Evolutionary conservation across 192 early-diverging fungal genomes (phyloP).

Genomic region (Coemansia sp.): DNA sequence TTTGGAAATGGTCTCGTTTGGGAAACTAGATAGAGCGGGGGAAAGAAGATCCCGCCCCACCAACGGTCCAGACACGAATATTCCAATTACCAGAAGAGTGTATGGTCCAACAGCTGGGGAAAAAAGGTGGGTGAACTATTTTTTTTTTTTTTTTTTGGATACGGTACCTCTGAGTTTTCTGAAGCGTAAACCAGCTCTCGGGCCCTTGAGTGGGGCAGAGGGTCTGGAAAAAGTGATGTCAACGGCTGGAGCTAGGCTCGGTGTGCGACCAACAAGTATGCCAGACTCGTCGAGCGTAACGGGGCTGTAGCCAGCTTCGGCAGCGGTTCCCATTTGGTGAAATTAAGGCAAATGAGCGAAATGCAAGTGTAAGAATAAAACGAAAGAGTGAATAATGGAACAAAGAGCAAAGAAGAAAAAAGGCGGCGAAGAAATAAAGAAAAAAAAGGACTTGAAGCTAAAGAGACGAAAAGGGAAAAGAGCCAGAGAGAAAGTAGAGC

Average conservation of each 20-base stretch:
- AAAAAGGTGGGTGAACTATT: neutral
- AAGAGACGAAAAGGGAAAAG: neutral
- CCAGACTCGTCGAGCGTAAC: slow-evolving; percentile 30
- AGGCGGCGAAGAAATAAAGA: neutral
- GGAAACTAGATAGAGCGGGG: slow-evolving; percentile 1
- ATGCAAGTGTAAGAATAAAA: neutral
- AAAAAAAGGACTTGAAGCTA: neutral
- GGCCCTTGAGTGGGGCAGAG: slow-evolving; percentile 42
- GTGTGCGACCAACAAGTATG: slow-evolving; percentile 29
- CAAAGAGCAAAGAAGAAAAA: no score
- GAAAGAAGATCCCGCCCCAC: neutral
- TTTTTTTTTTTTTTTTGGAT: neutral
- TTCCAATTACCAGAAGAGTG: neutral
- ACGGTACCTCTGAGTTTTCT: slow-evolving; percentile 49
- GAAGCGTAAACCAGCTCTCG: slow-evolving; percentile 39
- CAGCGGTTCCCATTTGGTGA: slow-evolving; percentile 28
- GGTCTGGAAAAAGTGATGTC: slow-evolving; percentile 57
- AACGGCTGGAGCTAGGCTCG: slow-evolving; percentile 54
- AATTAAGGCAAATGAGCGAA: neutral
- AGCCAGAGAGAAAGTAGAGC: neutral
- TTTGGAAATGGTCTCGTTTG: slow-evolving; percentile 8
- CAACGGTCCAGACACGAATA: slow-evolving; percentile 1
- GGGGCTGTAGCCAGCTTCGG: slow-evolving; percentile 2
- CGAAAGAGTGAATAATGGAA: neutral
- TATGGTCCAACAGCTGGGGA: neutral